A percentile compares a stretch with the other conserved stretches of the same genome.
Evolutionary conservation across 2,329 filamentous ascomycete species (phyloP).

Genomic region (Tolypocladium capitatum): DNA sequence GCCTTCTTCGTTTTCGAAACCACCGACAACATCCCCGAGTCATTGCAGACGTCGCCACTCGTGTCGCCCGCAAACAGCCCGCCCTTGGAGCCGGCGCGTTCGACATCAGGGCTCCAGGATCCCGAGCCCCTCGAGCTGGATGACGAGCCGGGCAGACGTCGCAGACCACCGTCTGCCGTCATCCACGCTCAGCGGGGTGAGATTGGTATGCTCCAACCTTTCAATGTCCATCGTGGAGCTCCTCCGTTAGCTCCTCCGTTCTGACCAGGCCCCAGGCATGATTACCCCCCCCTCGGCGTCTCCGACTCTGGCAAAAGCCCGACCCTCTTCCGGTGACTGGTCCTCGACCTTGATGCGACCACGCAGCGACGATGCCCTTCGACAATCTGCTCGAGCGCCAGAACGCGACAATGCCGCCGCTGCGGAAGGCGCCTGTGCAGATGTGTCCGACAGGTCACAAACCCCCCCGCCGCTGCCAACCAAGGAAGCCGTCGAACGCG

Average conservation of each 20-base stretch:
- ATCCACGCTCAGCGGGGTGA: conserved; percentile 18
- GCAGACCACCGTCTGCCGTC: conserved; percentile 31
- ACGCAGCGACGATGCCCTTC: conserved; percentile 42
- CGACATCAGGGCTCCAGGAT: conserved; percentile 39
- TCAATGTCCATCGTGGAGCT: not conserved
- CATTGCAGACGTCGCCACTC: conserved; percentile 84
- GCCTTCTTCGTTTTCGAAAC: conserved; percentile 99
- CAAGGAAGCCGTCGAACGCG: conserved; percentile 68
- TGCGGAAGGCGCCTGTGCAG: conserved; percentile 22
- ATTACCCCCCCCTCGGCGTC: conserved; percentile 41
- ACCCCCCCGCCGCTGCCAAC: conserved; percentile 64
- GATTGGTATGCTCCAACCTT: conserved; percentile 14
- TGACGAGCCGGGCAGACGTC: conserved; percentile 18
- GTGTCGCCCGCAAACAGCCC: conserved; percentile 85
- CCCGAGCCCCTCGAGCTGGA: conserved; percentile 59
- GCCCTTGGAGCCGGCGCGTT: conserved; percentile 33
- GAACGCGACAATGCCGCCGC: conserved; percentile 23
- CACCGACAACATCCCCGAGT: conserved; percentile 78
- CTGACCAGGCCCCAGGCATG: conserved; percentile 21
- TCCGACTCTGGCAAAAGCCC: conserved; percentile 32
- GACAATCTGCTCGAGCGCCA: conserved; percentile 27
- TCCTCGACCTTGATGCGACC: conserved; percentile 28
- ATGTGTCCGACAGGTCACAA: conserved; percentile 45
- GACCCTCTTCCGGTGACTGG: conserved; percentile 39
- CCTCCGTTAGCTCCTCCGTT: not conserved